Conservation (phyloP, 441 rosid species). For the Eutrema salsugineum region DNA sequence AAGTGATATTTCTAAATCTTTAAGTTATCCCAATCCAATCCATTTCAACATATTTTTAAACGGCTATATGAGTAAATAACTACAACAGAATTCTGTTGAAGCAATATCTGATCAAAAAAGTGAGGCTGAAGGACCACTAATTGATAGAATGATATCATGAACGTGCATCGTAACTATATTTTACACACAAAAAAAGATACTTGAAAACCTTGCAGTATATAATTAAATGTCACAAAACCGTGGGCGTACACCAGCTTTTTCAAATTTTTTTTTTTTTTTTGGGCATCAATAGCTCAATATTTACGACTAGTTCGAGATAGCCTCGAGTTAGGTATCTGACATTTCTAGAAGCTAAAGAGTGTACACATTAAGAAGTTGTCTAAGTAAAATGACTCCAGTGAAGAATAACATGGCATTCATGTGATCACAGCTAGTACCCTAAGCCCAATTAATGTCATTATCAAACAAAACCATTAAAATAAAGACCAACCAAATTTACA, state of each 20-base stretch:
- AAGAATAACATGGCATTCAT: slow-evolving; percentile 24
- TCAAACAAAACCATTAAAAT: not conserved
- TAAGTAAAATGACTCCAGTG: slow-evolving; percentile 1
- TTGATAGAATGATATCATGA: slow-evolving; percentile 3
- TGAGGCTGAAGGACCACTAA: not conserved
- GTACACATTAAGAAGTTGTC: not conserved
- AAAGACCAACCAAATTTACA: not conserved
- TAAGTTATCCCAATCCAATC: not conserved
- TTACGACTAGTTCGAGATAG: not conserved
- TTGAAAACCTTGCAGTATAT: not conserved
- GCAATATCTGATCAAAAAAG: not conserved
- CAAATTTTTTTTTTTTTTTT: not conserved
- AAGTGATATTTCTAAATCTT: not conserved
- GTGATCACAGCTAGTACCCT: not conserved
- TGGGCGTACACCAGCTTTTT: not conserved
- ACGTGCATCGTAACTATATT: slow-evolving; percentile 1
- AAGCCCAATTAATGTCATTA: not conserved
- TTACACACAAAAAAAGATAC: not conserved
- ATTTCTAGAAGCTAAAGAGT: slow-evolving; percentile 13
- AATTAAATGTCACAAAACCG: not conserved
- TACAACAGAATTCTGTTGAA: not conserved
- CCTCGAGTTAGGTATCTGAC: not conserved
- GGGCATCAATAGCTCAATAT: not conserved
- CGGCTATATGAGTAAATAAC: not conserved
- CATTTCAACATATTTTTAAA: no score